Percentiles rank a stretch among this genome's conserved stretches.
These are phyloP conservation scores for Cardiosporidium cionae DNA, from an alignment of 169 alveolate species.

Conservation along the genomic window DNA sequence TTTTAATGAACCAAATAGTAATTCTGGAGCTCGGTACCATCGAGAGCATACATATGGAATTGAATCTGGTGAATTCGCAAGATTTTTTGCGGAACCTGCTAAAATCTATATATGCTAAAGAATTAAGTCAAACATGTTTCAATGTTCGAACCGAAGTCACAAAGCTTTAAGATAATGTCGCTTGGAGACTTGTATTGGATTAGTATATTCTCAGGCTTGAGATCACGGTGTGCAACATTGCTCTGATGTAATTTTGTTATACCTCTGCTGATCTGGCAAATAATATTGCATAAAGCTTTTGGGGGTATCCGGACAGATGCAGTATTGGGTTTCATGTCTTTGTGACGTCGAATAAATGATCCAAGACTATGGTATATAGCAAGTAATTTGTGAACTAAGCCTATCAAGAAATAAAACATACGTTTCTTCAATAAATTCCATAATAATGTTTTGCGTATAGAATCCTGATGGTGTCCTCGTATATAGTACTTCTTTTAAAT, in stretches of 20 bases:
- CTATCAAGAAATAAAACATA: too few relatives aligned
- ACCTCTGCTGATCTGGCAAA: not conserved
- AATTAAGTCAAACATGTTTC: not conserved
- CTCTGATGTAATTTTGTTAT: not conserved
- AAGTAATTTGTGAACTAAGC: too few relatives aligned
- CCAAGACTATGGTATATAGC: too few relatives aligned
- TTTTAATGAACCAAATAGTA: not conserved
- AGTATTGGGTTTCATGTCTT: too few relatives aligned
- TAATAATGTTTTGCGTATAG: not conserved
- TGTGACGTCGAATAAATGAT: too few relatives aligned
- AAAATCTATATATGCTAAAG: not conserved
- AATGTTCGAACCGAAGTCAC: not conserved
- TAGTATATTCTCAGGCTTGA: not conserved
- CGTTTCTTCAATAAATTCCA: not conserved
- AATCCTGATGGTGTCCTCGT: not conserved
- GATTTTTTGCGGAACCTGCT: not conserved
- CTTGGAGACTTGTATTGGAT: not conserved
- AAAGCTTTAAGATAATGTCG: not conserved
- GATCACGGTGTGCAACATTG: not conserved
- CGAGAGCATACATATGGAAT: not conserved
- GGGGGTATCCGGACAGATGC: too few relatives aligned
- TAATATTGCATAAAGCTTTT: not conserved
- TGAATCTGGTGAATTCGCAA: not conserved
- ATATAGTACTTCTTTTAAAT: not conserved
- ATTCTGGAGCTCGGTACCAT: not conserved